phyloP scores from a whole-genome alignment of 1,284 basidiomycete species.

The Puccinia hordei region DNA sequence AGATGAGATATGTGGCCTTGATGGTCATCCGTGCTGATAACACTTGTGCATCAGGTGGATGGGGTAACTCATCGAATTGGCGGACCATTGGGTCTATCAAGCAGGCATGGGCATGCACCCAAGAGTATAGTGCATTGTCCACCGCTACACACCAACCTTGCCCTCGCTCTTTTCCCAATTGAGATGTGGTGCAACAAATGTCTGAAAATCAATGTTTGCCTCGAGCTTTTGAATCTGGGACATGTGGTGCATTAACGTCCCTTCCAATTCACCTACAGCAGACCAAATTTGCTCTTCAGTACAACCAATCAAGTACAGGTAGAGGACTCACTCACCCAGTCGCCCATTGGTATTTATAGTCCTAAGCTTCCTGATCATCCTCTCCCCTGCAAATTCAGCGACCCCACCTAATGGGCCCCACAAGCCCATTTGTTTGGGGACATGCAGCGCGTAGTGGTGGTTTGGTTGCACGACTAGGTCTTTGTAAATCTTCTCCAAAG shows the following conservation, averaged over 20 bases:
- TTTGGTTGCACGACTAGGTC: too few relatives aligned
- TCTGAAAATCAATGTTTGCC: not conserved
- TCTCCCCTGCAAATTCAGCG: not conserved
- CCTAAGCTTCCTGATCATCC: not conserved
- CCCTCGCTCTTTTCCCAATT: not conserved
- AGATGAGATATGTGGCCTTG: too few relatives aligned
- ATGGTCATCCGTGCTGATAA: too few relatives aligned
- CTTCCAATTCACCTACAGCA: not conserved
- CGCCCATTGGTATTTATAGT: not conserved
- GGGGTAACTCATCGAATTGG: too few relatives aligned
- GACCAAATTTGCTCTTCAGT: not conserved
- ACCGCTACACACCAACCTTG: too few relatives aligned
- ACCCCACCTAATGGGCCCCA: slow-evolving; percentile 24
- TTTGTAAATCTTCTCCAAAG: too few relatives aligned
- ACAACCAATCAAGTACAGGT: not conserved
- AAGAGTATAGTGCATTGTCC: too few relatives aligned
- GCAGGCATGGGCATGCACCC: too few relatives aligned
- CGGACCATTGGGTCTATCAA: too few relatives aligned
- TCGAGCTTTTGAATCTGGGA: not conserved
- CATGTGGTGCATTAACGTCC: not conserved
- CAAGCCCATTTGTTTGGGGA: slow-evolving; percentile 16
- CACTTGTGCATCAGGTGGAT: too few relatives aligned
- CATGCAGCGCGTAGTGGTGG: slow-evolving; percentile 14
- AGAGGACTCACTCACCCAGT: not conserved
- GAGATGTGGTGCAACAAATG: not conserved